Base-by-base conservation (phyloP, 805 yeast genomes). In the Ogataea ganodermae region DNA sequence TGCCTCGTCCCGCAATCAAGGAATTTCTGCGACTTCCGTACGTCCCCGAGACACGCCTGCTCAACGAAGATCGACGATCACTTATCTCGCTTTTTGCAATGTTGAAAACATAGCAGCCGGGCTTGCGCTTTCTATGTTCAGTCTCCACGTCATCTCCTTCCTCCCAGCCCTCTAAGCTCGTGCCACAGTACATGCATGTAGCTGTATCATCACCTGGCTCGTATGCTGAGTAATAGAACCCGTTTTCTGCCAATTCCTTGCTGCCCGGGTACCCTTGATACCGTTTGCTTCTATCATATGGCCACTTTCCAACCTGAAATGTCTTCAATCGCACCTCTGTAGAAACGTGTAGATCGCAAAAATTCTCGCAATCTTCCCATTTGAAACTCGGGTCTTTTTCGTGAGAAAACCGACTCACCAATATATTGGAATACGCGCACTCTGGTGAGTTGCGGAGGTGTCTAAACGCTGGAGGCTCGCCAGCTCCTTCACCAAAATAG, bases 161-260 rank as follows among this genome's bases (percentile, higher is more conserved):
- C 48, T 78, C 86, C 95, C 95, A 87, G 2, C 89, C 90, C 44
- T 85, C 86, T 13, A 79, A 66, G 0, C 84, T 75, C 16, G 76
- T 67, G 9, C 78, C 79, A 63, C 96, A 87, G 58, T 79, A 80
- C 53, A 78, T 70, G 61, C 96, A 87, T 2, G 78, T 69, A 1
- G 81, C 80, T 22, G 77, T 72, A 60, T 83, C 86, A 44, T 76
- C 81, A 13, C 63, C 62, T n/a, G 60, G 58, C 2, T 70, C 66
- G 22, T 61, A 52, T 1, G 89, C 86, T 9, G 72, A 67, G 59
- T 76, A 83, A 51, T 73, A 81, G 58, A 87, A 84, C 1, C 96
- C 95, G 27, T 81, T 79, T 24, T 72, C 74, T 2, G 81, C 80
- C 67, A 87, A 62, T 37, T 62, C 64, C 0, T 56, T 60, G 9